Base-by-base conservation (phyloP, 768 basidiomycete genomes). In the Suillus subluteus region DNA sequence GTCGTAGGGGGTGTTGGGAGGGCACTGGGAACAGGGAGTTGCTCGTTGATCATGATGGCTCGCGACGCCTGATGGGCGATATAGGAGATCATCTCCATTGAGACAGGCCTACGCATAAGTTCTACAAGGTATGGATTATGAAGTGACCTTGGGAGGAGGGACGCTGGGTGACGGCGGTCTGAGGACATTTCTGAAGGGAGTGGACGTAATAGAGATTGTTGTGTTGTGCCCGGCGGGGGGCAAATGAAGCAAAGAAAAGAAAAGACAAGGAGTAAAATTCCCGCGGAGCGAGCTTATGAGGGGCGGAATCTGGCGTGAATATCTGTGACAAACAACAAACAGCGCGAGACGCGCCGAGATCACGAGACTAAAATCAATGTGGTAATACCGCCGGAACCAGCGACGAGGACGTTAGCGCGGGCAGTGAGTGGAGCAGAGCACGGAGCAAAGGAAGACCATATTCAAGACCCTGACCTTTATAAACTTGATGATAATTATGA, bases 71-170 rank as follows among this genome's bases (percentile, higher is more conserved):
- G 88, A 74, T 87, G 86, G 62, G 95, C 93, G 72, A 99, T 87
- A 80, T 93, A 90, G 66, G 87, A 76, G 76, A 98, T 87, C 91
- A 98, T 96, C 66, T 95, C 92, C 74, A 84, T 81, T 6, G 94
- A 87, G 58, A 98, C 93, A 37, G 86, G 88, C 72, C 84, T 87
- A 69, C 86, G 82, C 81, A 98, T 84, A 70, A 98, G 90, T 70
- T 87, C 84, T 67, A 96, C 82, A 68, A 98, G 86, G 67, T 86
- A 87, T 30, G 90, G 90, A 80, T 94, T 88, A 82, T 98, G 97
- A 71, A 83, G 78, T 67, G 84, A 84, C 64, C 86, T 81, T 68
- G 91, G 91, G 63, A 95, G 76, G 73, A 98, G 92, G 35, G 96
- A 98, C 62, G 91, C 90, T 50, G 93, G 93, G 72, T 92, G 89